phyloP scores from a whole-genome alignment of 352 stramenopile genomes.

The Globisporangium megalacanthum region DNA sequence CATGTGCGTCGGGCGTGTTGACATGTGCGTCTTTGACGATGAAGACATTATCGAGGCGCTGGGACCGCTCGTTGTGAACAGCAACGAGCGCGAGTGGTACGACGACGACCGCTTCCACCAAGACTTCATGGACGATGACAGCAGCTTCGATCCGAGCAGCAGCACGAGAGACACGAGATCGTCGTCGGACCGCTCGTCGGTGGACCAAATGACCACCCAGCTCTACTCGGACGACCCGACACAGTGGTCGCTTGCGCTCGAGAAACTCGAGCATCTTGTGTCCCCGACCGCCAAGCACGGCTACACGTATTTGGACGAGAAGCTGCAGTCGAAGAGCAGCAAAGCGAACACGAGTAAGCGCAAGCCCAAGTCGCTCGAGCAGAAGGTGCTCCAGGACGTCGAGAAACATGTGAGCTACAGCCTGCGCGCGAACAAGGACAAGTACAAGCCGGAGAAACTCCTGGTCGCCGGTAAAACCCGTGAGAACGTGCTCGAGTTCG shows the following conservation, averaged over 20 bases:
- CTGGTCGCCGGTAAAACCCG: slow-evolving; percentile 14
- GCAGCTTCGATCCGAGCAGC: slow-evolving; percentile 25
- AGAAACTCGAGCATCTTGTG: slow-evolving; percentile 41
- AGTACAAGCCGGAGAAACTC: slow-evolving; percentile 11
- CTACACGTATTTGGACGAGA: slow-evolving; percentile 5
- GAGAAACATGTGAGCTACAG: slow-evolving; percentile 36
- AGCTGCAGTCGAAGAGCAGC: neutral
- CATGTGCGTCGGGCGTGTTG: slow-evolving; percentile 35
- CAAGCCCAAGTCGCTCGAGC: slow-evolving; percentile 13
- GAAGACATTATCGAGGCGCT: slow-evolving; percentile 36
- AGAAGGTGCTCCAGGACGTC: slow-evolving; percentile 29
- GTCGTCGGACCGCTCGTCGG: slow-evolving; percentile 1
- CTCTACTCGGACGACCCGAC: slow-evolving; percentile 37
- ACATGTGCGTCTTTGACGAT: slow-evolving; percentile 42
- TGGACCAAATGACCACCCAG: slow-evolving; percentile 26
- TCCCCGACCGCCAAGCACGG: slow-evolving; percentile 10
- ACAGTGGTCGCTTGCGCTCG: slow-evolving; percentile 32
- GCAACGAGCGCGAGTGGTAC: slow-evolving; percentile 36
- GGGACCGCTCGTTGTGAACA: slow-evolving; percentile 35
- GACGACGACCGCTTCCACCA: slow-evolving; percentile 14
- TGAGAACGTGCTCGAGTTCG: slow-evolving; percentile 49
- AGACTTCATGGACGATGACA: slow-evolving; percentile 11
- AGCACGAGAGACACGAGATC: neutral
- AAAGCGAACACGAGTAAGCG: slow-evolving; percentile 14
- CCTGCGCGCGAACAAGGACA: slow-evolving; percentile 15